phyloP scores from a whole-genome alignment of 2,329 filamentous ascomycete genomes.

The Pyricularia grisea region DNA sequence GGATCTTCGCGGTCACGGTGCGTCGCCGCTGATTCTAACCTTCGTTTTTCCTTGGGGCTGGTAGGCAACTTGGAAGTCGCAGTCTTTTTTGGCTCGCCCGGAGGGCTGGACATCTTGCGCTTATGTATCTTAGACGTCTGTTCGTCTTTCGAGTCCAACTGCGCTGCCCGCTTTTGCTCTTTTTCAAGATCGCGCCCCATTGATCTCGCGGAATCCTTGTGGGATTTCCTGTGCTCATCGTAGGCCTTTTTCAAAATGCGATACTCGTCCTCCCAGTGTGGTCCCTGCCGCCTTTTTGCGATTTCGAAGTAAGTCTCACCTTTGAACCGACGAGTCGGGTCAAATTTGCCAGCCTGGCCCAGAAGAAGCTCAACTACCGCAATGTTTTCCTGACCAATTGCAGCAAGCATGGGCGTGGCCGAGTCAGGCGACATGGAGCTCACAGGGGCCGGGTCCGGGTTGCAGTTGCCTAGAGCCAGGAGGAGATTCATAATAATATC shows the following conservation, averaged over 20 bases:
- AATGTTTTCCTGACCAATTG: slow-evolving; percentile 81
- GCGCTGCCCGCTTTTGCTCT: slow-evolving; percentile 31
- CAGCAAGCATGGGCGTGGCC: slow-evolving; percentile 86
- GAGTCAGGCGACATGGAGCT: slow-evolving; percentile 54
- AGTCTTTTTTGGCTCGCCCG: slow-evolving; percentile 35
- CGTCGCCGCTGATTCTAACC: slow-evolving; percentile 29
- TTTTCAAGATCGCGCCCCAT: slow-evolving; percentile 30
- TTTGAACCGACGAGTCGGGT: slow-evolving; percentile 69
- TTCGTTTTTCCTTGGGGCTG: slow-evolving; percentile 40
- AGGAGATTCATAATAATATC: slow-evolving; percentile 76
- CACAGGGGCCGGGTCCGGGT: slow-evolving; percentile 61
- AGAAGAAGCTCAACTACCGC: slow-evolving; percentile 76
- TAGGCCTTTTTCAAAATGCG: slow-evolving; percentile 69
- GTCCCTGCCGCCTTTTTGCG: slow-evolving; percentile 70
- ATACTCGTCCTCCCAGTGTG: slow-evolving; percentile 84
- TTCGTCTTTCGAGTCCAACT: slow-evolving; percentile 36
- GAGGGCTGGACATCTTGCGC: slow-evolving; percentile 38
- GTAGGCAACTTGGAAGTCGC: slow-evolving; percentile 22
- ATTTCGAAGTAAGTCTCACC: slow-evolving; percentile 83
- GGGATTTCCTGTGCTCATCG: slow-evolving; percentile 49
- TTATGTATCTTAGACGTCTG: slow-evolving; percentile 26
- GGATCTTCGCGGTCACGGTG: slow-evolving; percentile 40
- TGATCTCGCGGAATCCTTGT: slow-evolving; percentile 36
- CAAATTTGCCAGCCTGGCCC: slow-evolving; percentile 60
- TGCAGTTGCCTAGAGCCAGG: slow-evolving; percentile 55